Conservation (phyloP, 2,329 filamentous ascomycete genomes). For the Trichoderma breve region DNA sequence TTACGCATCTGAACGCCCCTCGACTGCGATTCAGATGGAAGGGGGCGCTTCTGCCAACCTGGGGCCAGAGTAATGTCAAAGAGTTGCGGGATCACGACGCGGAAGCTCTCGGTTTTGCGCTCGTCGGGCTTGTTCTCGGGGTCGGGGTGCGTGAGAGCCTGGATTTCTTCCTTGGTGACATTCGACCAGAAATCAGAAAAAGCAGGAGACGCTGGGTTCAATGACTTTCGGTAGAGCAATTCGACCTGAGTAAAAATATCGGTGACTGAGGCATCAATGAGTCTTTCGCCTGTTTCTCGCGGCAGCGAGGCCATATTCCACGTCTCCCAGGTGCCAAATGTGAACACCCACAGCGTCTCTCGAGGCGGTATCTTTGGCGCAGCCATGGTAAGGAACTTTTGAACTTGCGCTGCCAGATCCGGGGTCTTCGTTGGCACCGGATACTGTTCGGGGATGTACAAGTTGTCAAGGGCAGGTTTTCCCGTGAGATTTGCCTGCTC, state of each 20-base stretch:
- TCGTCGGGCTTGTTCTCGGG: slow-evolving; percentile 28
- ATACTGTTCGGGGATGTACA: slow-evolving; percentile 43
- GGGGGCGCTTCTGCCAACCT: slow-evolving; percentile 48
- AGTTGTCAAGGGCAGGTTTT: slow-evolving; percentile 43
- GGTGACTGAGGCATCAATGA: slow-evolving; percentile 38
- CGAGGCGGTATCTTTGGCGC: slow-evolving; percentile 34
- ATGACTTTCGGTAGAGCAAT: slow-evolving; percentile 44
- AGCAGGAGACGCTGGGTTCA: slow-evolving; percentile 43
- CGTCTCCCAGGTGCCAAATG: slow-evolving; percentile 54
- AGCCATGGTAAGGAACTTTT: slow-evolving; percentile 44
- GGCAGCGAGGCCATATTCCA: slow-evolving; percentile 52
- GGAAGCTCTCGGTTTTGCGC: slow-evolving; percentile 43
- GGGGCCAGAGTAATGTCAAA: slow-evolving; percentile 55
- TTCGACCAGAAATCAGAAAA: slow-evolving; percentile 45
- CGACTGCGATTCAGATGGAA: slow-evolving; percentile 45
- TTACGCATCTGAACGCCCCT: slow-evolving; percentile 54
- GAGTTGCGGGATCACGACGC: slow-evolving; percentile 50
- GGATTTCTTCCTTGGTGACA: slow-evolving; percentile 28
- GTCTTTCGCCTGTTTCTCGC: slow-evolving; percentile 35
- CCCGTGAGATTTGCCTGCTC: slow-evolving; percentile 32
- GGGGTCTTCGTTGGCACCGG: slow-evolving; percentile 38
- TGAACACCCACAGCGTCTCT: slow-evolving; percentile 55
- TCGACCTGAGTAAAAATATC: slow-evolving; percentile 48
- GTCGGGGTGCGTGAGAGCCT: slow-evolving; percentile 28
- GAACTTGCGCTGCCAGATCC: slow-evolving; percentile 46